Percentiles rank a stretch among this genome's conserved stretches.
Evolutionary conservation across 2,329 filamentous ascomycete species (phyloP).

Genomic region (Trichoderma sp.): DNA sequence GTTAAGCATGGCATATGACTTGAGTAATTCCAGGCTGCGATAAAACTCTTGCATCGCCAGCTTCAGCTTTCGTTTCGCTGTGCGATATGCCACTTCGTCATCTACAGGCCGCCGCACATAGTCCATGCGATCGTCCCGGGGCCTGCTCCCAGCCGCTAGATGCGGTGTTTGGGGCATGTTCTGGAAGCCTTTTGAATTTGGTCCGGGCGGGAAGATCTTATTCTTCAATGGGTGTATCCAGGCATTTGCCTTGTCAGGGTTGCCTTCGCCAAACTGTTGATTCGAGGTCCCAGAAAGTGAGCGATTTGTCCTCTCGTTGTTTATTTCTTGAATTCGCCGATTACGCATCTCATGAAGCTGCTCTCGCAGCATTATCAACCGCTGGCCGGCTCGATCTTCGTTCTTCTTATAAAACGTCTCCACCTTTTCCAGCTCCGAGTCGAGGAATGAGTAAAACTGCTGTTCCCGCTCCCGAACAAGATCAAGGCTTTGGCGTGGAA

Average conservation of each 20-base stretch:
- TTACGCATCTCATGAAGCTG: slow-evolving; percentile 94
- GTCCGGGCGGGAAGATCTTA: slow-evolving; percentile 54
- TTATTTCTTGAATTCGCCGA: slow-evolving; percentile 70
- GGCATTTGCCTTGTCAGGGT: slow-evolving; percentile 31
- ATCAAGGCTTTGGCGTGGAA: slow-evolving; percentile 43
- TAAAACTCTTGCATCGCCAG: slow-evolving; percentile 91
- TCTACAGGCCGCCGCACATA: slow-evolving; percentile 50
- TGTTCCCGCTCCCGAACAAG: slow-evolving; percentile 70
- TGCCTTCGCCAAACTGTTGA: slow-evolving; percentile 24
- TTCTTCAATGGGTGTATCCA: slow-evolving; percentile 56
- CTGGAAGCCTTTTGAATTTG: slow-evolving; percentile 59
- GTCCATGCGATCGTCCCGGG: slow-evolving; percentile 41
- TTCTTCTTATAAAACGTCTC: slow-evolving; percentile 86
- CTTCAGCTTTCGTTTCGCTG: slow-evolving; percentile 89
- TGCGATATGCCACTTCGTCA: slow-evolving; percentile 72
- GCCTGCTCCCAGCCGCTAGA: slow-evolving; percentile 31
- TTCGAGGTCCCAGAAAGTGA: background rate
- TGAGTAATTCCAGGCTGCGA: slow-evolving; percentile 83
- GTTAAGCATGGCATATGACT: slow-evolving; percentile 87
- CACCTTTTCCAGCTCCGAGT: slow-evolving; percentile 84
- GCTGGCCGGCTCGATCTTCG: slow-evolving; percentile 76
- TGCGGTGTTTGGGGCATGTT: slow-evolving; percentile 53
- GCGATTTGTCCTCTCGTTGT: slow-evolving; percentile 40
- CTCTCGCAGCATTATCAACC: slow-evolving; percentile 68
- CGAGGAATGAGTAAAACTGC: slow-evolving; percentile 86